Evolutionary conservation across 768 basidiomycete genomes (phyloP), one percentile per base, ranked within the genome.

Genomic region (Podaxis carcinomalis): DNA sequence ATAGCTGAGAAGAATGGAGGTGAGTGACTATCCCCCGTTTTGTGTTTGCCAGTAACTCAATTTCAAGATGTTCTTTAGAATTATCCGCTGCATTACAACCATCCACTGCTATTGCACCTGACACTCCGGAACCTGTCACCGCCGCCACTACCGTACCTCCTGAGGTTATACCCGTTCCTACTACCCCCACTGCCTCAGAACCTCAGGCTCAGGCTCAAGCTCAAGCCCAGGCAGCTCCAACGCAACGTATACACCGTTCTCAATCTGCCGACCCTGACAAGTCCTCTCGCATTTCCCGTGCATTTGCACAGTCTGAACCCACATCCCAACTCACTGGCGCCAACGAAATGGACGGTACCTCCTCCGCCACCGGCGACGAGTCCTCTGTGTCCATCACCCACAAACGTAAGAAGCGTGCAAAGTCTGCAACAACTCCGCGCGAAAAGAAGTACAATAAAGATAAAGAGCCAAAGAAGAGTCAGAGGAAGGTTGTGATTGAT

Each of bases 261-360:
- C 90, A 90, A 61, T 93, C 92, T 7, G 90, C 86, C 7, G 90
- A 92, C 69, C 89, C 89, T 5, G 87, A 86, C 72, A 86, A 79
- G 66, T 75, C 82, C 21, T 76, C 77, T 21, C 81, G 83, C 49
- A 70, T 87, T 50, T 83, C 88, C 16, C 85, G 89, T 40, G 76
- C 78, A 1, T 88, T 83, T 67, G 78, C 82, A 21, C 75, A 81
- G 36, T 87, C 84, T 23, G 70, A 73, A 5, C 79, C 81, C 2
- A 32, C 52, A 40, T 19, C 36, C 36, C 52, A 54, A 14, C 35
- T 53, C 32, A 2, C 25, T 13, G n/a, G n/a, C 40, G 14, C 19
- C 40, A 60, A 35, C 56, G 80, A 79, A 13, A 74, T 80, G 0
- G 83, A 84, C 44, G 59, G 57, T 39, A 51, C 61, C 27, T 66